Evolutionary conservation across 176 grass and related monocot species (phyloP), one percentile per base, ranked within the genome.

Genomic region (Carex myosuroides): DNA sequence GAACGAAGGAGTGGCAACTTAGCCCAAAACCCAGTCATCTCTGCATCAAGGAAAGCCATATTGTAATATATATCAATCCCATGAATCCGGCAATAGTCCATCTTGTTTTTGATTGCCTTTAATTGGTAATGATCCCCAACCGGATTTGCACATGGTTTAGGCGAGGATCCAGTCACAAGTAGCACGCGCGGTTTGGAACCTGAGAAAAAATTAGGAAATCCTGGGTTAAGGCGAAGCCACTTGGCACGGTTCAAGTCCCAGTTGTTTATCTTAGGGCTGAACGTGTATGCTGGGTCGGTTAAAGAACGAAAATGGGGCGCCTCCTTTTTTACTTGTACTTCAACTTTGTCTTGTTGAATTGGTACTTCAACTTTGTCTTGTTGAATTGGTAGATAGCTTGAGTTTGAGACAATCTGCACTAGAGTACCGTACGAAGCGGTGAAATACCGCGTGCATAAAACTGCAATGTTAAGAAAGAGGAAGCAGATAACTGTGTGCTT

Each of bases 1-100:
- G 86, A n/a, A 9, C 94, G 94, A 73, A 97, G 88, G 76, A 97
- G 90, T 50, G 94, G 94, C 84, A 97, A 90, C 90, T 97, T 97
- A 10, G 90, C 87, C 94, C 94, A 97, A 84, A 92, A 97, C 11
- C 92, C 92, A 14, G 94, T 80, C 89, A 97, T 89, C 85, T 97
- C 94, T 21, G 85, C 84, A 86, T 97, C 94, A 16, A 97, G 89
- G 85, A 92, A 88, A 57, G 94, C 94, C 83, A 84, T 89, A 86
- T 91, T 97, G 90, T 97, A 97, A 87, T 89, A 91, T 66, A 97
- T 90, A 5, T 97, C 94, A 13, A 97, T 90, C 14, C 88, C 88
- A 63, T 97, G 94, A 61, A 97, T 81, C 83, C 92, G 92, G 81
- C 94, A 92, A 87, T 97, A 97, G 74, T 97, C 94, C 9, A 89